These are phyloP conservation scores for Cyathus striatus DNA, from an alignment of 768 basidiomycete species.

Conservation along the genomic window DNA sequence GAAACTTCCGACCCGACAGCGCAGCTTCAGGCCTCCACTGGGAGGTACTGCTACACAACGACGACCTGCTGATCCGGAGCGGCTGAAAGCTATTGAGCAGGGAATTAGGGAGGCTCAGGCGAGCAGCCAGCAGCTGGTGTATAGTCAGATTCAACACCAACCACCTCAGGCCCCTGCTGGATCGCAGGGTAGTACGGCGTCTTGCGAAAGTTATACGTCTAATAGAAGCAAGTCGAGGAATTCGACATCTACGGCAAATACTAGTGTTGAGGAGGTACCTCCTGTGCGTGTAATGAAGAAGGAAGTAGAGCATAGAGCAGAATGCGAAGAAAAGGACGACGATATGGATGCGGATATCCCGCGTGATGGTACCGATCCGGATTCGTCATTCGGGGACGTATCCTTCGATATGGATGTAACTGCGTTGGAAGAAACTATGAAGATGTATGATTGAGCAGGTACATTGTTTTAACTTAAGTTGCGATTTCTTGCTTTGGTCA, in stretches of 20 bases:
- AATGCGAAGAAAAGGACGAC: neutral
- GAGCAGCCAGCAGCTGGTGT: neutral
- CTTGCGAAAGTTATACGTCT: neutral
- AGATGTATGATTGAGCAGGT: constrained; percentile 20
- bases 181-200: neutral
- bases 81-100: neutral
- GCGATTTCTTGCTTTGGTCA: no score
- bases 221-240: neutral
- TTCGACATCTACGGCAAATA: neutral
- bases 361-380: constrained; percentile 16
- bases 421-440: constrained; percentile 26
- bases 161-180: neutral
- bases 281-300: neutral
- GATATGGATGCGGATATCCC: constrained; percentile 4
- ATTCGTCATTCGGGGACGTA: constrained; percentile 25
- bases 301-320: neutral
- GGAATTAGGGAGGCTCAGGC: neutral
- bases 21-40: constrained; percentile 32
- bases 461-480: no score
- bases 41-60: constrained; percentile 14
- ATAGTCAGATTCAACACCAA: no score
- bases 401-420: constrained; percentile 26
- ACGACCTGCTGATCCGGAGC: neutral
- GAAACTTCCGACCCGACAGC: constrained; percentile 23
- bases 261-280: neutral